Conservation (phyloP, 768 basidiomycete genomes). For the Chalciporus chontae region DNA sequence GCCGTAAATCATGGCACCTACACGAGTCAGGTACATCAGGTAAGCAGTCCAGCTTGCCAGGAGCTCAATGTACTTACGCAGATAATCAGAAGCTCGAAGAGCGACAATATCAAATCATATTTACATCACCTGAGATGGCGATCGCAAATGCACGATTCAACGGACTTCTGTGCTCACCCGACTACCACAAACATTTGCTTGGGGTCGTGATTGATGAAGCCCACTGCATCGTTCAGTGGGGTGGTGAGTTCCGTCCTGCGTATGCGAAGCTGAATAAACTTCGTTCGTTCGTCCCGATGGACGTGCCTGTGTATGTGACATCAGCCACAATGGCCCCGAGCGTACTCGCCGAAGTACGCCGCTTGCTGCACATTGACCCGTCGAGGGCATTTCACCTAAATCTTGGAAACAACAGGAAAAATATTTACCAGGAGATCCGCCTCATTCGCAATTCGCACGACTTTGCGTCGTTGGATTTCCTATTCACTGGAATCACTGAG, state of each 20-base stretch:
- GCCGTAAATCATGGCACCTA: slow-evolving; percentile 18
- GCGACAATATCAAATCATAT: background rate
- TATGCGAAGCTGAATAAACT: slow-evolving; percentile 30
- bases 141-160: slow-evolving; percentile 31
- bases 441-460: slow-evolving; percentile 22
- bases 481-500: background rate
- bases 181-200: slow-evolving; percentile 19
- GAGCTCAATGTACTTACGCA: background rate
- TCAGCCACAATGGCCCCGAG: slow-evolving; percentile 34
- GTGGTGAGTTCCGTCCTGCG: slow-evolving; percentile 31
- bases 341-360: slow-evolving; percentile 25
- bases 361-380: slow-evolving; percentile 20
- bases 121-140: slow-evolving; percentile 39
- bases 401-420: slow-evolving; percentile 35
- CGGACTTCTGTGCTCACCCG: slow-evolving; percentile 15
- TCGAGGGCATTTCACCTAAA: slow-evolving; percentile 29
- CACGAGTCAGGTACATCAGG: slow-evolving; percentile 3
- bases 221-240: slow-evolving; percentile 37
- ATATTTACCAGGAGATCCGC: slow-evolving; percentile 27
- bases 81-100: background rate
- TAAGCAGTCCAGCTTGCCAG: background rate
- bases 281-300: slow-evolving; percentile 27
- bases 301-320: slow-evolving; percentile 27
- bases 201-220: slow-evolving; percentile 37
- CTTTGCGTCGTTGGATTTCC: slow-evolving; percentile 18